Conservation (phyloP, 108 stramenopile species). For the Epithemia pelagica region DNA sequence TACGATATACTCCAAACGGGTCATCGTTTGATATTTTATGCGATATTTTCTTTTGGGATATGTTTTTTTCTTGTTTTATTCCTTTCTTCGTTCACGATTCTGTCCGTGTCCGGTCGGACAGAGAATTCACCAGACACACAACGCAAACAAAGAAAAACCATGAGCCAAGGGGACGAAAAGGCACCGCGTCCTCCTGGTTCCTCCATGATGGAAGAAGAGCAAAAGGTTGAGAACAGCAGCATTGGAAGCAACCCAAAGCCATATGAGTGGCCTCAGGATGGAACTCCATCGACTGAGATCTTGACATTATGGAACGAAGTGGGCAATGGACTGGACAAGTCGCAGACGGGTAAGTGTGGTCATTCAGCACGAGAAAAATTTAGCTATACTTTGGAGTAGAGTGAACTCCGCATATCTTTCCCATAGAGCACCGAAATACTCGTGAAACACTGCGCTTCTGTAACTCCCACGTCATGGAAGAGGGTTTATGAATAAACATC, state of each 20-base stretch:
- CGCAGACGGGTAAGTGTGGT: constrained; percentile 54
- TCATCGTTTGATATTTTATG: too few relatives aligned
- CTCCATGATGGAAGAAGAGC: background rate
- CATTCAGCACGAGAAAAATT: constrained; percentile 3
- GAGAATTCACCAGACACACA: too few relatives aligned
- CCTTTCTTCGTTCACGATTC: too few relatives aligned
- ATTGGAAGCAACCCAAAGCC: background rate
- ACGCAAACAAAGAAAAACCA: background rate
- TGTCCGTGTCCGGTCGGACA: too few relatives aligned
- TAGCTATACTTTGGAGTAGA: background rate
- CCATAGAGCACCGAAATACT: background rate
- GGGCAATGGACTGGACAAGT: constrained; percentile 55
- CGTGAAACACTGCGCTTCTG: too few relatives aligned
- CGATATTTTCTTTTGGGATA: too few relatives aligned
- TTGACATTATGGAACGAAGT: constrained; percentile 66
- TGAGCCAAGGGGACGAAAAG: background rate
- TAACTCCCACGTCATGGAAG: too few relatives aligned
- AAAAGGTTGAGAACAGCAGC: background rate
- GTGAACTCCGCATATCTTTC: background rate
- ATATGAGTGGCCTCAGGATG: background rate
- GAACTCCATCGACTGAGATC: constrained; percentile 21
- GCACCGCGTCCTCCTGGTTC: too few relatives aligned
- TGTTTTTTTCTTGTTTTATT: too few relatives aligned
- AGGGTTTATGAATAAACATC: too few relatives aligned
- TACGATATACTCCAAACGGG: too few relatives aligned